Conservation (phyloP, 2,329 filamentous ascomycete species). For the Apiospora kogelbergensis region DNA sequence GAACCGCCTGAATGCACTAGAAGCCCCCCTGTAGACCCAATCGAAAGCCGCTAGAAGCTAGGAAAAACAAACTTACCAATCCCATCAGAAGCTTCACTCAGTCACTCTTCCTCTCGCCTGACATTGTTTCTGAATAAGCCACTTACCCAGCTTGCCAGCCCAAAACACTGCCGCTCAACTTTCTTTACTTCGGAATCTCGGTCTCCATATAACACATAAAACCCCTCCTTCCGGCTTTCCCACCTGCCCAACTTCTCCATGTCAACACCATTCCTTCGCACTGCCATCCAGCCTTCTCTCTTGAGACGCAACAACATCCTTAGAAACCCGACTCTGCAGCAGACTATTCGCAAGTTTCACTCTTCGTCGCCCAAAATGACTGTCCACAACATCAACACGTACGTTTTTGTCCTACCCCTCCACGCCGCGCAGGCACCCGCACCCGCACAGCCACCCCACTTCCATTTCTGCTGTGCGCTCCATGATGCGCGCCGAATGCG, state of each 20-base stretch:
- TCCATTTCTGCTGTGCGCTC: neutral
- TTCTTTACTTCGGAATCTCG: neutral
- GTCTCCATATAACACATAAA: conserved; percentile 14
- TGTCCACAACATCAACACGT: conserved; percentile 41
- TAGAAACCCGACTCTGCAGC: neutral
- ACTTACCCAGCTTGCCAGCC: neutral
- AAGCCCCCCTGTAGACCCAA: neutral
- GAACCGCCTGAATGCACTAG: neutral
- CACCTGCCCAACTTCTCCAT: conserved; percentile 13
- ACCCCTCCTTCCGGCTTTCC: conserved; percentile 16
- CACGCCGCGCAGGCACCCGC: neutral
- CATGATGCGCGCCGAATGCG: neutral
- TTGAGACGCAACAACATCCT: conserved; percentile 8
- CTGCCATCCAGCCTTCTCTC: conserved; percentile 4
- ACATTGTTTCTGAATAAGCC: neutral
- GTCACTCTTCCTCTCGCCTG: neutral
- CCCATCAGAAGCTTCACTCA: neutral
- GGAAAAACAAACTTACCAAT: neutral
- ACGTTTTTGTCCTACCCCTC: conserved; percentile 17
- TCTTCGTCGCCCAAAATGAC: conserved; percentile 42
- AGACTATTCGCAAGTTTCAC: conserved; percentile 33
- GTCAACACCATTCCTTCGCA: conserved; percentile 14
- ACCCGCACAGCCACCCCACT: conserved; percentile 14
- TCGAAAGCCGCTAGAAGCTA: neutral
- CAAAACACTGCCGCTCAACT: neutral